These are phyloP conservation scores for Aspergillus bombycis DNA, from an alignment of 2,329 filamentous ascomycete species.

Conservation along the genomic window DNA sequence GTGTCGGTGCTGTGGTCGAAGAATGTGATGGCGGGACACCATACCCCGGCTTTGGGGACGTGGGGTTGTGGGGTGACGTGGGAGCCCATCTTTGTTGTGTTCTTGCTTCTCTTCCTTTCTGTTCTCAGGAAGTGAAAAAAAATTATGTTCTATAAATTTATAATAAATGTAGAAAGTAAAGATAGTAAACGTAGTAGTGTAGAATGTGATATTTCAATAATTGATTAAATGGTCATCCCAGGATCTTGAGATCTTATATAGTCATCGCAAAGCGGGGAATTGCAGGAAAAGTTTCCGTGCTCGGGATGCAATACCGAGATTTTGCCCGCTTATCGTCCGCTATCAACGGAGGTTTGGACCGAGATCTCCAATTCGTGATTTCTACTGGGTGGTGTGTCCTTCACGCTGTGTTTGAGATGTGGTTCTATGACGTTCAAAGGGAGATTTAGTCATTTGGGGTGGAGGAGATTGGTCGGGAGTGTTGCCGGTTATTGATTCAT, in stretches of 20 bases:
- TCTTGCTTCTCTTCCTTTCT: neutral
- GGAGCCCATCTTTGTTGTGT: slow-evolving; percentile 17
- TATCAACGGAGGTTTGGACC: slow-evolving; percentile 6
- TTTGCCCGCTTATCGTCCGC: slow-evolving; percentile 3
- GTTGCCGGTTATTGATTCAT: neutral
- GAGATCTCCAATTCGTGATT: neutral
- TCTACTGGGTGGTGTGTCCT: neutral
- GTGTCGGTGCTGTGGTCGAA: slow-evolving; percentile 56
- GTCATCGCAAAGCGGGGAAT: slow-evolving; percentile 9
- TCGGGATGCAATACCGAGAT: slow-evolving; percentile 15
- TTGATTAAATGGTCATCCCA: neutral
- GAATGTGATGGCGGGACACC: slow-evolving; percentile 59
- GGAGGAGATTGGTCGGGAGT: neutral
- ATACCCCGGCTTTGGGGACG: slow-evolving; percentile 45
- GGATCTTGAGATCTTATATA: neutral
- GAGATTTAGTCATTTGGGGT: neutral
- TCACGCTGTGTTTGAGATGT: neutral
- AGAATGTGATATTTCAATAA: neutral
- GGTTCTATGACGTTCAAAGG: neutral
- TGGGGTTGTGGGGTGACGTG: slow-evolving; percentile 22
- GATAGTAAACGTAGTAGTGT: neutral
- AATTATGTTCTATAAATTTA: neutral
- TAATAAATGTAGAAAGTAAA: neutral
- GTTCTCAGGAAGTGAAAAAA: too few species aligned
- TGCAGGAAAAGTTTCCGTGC: slow-evolving; percentile 18